Evolutionary conservation across 129 eudicot species (phyloP), one percentile per base, ranked within the genome.

Genomic region (Flaveria ramosissima): DNA sequence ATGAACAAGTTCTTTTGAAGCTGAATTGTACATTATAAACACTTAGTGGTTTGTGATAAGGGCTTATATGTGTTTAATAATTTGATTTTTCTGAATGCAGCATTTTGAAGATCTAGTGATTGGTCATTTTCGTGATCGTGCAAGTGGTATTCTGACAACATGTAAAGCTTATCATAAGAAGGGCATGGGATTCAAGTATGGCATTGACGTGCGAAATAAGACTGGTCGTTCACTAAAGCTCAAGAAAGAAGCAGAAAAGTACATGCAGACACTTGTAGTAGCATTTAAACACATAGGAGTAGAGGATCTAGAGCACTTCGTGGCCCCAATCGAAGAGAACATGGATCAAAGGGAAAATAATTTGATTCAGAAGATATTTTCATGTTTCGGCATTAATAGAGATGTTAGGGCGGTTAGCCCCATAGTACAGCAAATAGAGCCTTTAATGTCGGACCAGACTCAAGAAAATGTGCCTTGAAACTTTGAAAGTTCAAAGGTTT

Each of bases 51-150:
- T 32, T 56, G 26, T 21, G 17, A 19, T 24, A 6, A 1, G 8
- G 1, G 17, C 9, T 24, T 0, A 2, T 15, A 19, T 19, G 17
- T 68, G 47, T 76, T 80, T 83, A 20, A 46, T 76, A 42, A 6
- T 50, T 20, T 46, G 14, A 26, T 81, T 36, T 53, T 82, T 59
- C 63, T 71, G 59, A 68, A 30, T 83, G 87, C 77, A 92, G 94
- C 76, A 92, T 61, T 92, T 92, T 80, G 98, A 88, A 77, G 96
- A 88, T 77, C 74, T 90, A 32, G 92, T 92, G 19, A 70, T 78
- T 65, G 98, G 96, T 14, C 96, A 92, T 77, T 92, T 90, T 78
- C 77, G 42, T 73, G 79, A 70, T 36, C 80, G 20, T 70, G 94
- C 86, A 30, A 84, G 23, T n/a, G 89, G 74, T 62, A 88, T 92